These are phyloP conservation scores for Saccharata proteae DNA, from an alignment of 2,329 filamentous ascomycete species.

Conservation along the genomic window DNA sequence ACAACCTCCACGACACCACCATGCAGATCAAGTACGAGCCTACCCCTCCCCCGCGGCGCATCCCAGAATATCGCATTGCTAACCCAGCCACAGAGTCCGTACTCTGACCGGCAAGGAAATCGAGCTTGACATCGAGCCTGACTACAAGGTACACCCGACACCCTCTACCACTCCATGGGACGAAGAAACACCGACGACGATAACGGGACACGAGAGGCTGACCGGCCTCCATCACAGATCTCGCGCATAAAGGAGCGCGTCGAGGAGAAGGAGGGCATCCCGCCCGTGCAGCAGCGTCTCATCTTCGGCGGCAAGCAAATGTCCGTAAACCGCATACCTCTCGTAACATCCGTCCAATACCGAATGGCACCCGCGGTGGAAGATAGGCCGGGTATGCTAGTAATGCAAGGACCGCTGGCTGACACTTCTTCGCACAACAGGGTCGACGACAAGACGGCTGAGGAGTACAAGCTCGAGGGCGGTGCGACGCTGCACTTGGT, in stretches of 20 bases:
- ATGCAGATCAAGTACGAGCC: constrained; percentile 21
- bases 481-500: constrained; percentile 93
- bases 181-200: not conserved
- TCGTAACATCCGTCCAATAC: not conserved
- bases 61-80: constrained; percentile 1
- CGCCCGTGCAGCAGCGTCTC: constrained; percentile 87
- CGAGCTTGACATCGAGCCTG: constrained; percentile 89
- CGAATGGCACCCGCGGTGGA: not conserved
- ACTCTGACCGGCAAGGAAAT: constrained; percentile 98
- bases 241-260: constrained; percentile 97
- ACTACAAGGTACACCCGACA: constrained; percentile 60
- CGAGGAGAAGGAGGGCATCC: constrained; percentile 97
- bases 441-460: constrained; percentile 88
- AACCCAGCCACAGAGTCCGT: constrained; percentile 56
- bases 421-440: constrained; percentile 34
- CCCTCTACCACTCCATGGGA: not conserved
- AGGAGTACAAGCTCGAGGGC: constrained; percentile 80
- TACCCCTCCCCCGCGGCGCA: constrained; percentile 5
- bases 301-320: constrained; percentile 98
- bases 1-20: no score
- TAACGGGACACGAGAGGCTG: not conserved
- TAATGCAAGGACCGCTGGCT: constrained; percentile 8
- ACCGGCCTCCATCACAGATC: constrained; percentile 43
- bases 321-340: constrained; percentile 34
- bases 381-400: not conserved